Conservation (phyloP, 495 filamentous ascomycete genomes). For the Achaetomiella virescens region DNA sequence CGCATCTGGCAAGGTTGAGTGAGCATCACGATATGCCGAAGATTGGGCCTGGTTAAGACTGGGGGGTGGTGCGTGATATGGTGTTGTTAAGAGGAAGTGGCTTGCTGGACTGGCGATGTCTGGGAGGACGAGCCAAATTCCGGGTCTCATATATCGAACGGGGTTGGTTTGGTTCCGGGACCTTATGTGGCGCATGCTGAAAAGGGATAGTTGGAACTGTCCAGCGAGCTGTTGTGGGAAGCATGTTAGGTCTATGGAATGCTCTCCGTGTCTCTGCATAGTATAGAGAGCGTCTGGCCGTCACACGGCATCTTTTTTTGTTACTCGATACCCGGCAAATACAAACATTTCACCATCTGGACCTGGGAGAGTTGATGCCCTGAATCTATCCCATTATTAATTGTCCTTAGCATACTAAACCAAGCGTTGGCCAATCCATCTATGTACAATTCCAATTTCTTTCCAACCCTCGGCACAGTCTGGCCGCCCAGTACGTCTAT, state of each 20-base stretch:
- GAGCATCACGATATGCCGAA: conserved; percentile 98
- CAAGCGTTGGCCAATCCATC: background rate
- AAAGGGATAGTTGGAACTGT: no score
- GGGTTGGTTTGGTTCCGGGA: no score
- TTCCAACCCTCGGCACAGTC: background rate
- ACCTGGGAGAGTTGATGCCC: no score
- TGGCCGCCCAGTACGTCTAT: background rate
- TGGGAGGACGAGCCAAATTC: no score
- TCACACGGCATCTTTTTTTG: no score
- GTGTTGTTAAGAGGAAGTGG: background rate
- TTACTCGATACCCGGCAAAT: conserved; percentile 4
- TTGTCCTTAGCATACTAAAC: background rate
- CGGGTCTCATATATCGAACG: no score
- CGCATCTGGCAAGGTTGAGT: conserved; percentile 81
- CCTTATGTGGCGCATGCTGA: no score
- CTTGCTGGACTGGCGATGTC: background rate
- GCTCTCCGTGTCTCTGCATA: no score
- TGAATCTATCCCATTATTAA: background rate
- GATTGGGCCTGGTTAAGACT: conserved; percentile 62
- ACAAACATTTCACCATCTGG: background rate
- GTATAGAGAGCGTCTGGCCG: no score
- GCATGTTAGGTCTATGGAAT: no score
- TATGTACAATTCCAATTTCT: conserved; percentile 1
- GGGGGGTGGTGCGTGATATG: background rate
- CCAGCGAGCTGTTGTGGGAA: no score